phyloP scores from a whole-genome alignment of 306 rosid genomes.

The Cyamopsis tetragonoloba region DNA sequence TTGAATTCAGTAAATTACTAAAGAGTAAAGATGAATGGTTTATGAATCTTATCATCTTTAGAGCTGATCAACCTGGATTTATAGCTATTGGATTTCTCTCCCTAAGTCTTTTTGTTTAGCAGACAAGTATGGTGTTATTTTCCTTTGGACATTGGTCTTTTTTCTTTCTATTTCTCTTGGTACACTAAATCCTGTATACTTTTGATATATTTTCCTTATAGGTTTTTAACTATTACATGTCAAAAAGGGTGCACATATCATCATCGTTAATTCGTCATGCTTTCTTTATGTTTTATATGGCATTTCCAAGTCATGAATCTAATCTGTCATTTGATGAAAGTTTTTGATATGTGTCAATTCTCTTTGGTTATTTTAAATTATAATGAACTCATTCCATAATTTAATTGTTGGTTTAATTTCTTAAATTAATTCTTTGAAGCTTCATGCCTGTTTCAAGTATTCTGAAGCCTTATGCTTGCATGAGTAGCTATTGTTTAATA shows the following conservation, averaged over 20 bases:
- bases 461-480: not conserved
- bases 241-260: not conserved
- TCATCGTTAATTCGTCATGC: too few species aligned
- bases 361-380: not conserved
- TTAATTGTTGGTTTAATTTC: not conserved
- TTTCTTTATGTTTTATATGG: not conserved
- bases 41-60: not conserved
- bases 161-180: not conserved
- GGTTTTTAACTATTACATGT: not conserved
- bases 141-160: not conserved
- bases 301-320: not conserved
- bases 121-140: not conserved
- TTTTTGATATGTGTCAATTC: not conserved
- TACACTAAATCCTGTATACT: not conserved
- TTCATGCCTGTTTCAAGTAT: not conserved
- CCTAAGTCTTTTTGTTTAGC: not conserved
- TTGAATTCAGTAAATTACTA: not conserved
- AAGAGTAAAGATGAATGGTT: too few species aligned
- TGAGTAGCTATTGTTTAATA: not conserved
- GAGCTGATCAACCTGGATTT: not conserved
- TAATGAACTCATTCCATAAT: not conserved
- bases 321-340: not conserved
- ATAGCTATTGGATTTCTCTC: not conserved
- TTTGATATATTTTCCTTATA: not conserved
- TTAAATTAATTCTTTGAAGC: not conserved